phyloP scores from a whole-genome alignment of 768 basidiomycete genomes.

The Hygrocybe punicea region DNA sequence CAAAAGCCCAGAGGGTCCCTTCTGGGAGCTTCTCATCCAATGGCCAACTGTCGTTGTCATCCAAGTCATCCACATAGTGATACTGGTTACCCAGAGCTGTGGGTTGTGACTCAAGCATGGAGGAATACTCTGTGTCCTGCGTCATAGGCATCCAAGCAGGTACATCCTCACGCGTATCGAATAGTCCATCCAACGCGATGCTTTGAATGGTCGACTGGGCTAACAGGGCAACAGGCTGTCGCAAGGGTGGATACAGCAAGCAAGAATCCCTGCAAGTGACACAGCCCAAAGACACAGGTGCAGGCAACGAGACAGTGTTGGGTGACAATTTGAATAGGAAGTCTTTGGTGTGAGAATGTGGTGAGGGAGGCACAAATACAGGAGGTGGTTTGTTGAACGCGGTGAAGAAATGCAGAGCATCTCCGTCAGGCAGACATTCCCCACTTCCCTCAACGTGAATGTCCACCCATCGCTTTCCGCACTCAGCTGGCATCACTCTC shows the following conservation, averaged over 20 bases:
- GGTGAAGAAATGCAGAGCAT: conserved; percentile 39
- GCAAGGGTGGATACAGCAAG: conserved; percentile 27
- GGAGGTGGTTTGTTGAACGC: conserved; percentile 60
- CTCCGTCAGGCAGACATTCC: too few relatives aligned
- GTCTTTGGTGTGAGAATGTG: conserved; percentile 24
- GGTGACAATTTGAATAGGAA: conserved; percentile 24
- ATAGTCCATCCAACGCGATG: conserved; percentile 47
- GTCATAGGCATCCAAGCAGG: conserved; percentile 57
- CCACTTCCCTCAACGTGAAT: too few relatives aligned
- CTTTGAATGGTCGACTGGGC: conserved; percentile 55
- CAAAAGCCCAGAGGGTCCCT: too few relatives aligned
- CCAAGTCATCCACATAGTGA: too few relatives aligned
- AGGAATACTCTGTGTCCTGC: conserved; percentile 56
- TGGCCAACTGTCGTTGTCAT: too few relatives aligned
- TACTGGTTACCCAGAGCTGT: conserved; percentile 19
- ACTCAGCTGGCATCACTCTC: too few relatives aligned
- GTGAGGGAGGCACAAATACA: conserved; percentile 49
- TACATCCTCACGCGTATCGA: conserved; percentile 44
- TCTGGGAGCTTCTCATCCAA: too few relatives aligned
- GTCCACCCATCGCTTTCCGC: too few relatives aligned
- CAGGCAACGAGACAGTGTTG: too few relatives aligned
- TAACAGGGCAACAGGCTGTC: conserved; percentile 35
- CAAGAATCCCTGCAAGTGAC: too few relatives aligned
- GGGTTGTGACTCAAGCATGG: conserved; percentile 35
- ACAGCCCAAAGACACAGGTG: too few relatives aligned